These are phyloP conservation scores for Trifolium subterraneum DNA, from an alignment of 306 rosid species.

Conservation along the genomic window DNA sequence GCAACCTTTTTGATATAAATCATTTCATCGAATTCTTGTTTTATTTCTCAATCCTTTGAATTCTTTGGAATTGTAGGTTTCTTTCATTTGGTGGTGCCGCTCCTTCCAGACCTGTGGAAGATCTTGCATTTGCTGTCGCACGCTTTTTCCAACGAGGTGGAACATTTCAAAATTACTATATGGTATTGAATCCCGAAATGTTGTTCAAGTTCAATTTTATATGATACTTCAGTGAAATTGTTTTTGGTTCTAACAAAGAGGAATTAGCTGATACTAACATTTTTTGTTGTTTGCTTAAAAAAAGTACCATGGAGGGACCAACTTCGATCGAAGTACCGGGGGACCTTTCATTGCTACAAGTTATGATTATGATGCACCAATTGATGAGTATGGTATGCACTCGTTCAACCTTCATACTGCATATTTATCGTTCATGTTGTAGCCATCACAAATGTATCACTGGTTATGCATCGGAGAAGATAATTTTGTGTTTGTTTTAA, in stretches of 20 bases:
- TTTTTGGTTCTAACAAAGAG: background rate
- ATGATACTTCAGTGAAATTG: background rate
- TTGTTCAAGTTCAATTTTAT: slow-evolving; percentile 17
- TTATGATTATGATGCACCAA: slow-evolving; percentile 98
- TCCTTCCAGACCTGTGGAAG: slow-evolving; percentile 90
- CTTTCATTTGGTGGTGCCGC: slow-evolving; percentile 79
- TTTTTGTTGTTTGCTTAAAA: slow-evolving; percentile 44
- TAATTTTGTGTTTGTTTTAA: slow-evolving; percentile 2
- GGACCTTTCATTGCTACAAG: slow-evolving; percentile 96
- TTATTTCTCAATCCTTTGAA: slow-evolving; percentile 8
- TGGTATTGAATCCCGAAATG: slow-evolving; percentile 60
- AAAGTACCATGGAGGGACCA: slow-evolving; percentile 99
- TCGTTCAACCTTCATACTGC: slow-evolving; percentile 26
- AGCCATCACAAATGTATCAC: background rate
- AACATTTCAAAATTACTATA: slow-evolving; percentile 92
- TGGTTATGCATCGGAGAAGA: background rate
- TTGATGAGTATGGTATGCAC: slow-evolving; percentile 91
- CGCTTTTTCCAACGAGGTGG: slow-evolving; percentile 98
- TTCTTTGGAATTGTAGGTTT: slow-evolving; percentile 63
- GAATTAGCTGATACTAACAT: slow-evolving; percentile 28
- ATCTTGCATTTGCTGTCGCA: slow-evolving; percentile 88
- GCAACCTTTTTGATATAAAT: slow-evolving; percentile 33
- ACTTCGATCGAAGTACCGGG: slow-evolving; percentile 83
- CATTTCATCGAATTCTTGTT: background rate
- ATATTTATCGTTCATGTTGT: background rate